Evolutionary conservation across 805 yeast genomes (phyloP).

Genomic region (Jamesozyma lodderae): DNA sequence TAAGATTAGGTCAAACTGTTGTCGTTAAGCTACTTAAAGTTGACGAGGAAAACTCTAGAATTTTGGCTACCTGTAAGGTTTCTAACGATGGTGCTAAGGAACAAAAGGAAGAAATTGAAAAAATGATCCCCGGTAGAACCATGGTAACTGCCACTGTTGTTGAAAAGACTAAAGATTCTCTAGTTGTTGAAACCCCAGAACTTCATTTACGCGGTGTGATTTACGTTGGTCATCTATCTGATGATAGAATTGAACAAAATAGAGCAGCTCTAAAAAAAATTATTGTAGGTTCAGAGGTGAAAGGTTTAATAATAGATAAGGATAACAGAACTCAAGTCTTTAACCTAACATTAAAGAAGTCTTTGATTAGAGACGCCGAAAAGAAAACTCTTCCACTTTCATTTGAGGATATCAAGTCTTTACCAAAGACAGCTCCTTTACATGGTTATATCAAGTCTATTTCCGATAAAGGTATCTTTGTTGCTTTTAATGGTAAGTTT

Average conservation of each 20-base stretch:
- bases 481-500: constrained; percentile 68
- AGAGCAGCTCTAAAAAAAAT: constrained; percentile 56
- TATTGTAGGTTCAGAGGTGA: constrained; percentile 49
- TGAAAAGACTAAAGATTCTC: constrained; percentile 68
- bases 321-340: constrained; percentile 53
- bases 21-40: constrained; percentile 54
- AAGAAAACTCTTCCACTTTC: constrained; percentile 43
- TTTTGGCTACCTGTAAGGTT: constrained; percentile 68
- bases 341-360: constrained; percentile 53
- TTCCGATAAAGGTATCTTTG: constrained; percentile 74
- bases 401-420: constrained; percentile 45
- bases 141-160: constrained; percentile 51
- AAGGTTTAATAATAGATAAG: constrained; percentile 60
- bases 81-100: constrained; percentile 41
- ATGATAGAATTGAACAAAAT: constrained; percentile 64
- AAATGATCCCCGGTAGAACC: constrained; percentile 52
- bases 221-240: constrained; percentile 65
- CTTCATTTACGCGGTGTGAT: constrained; percentile 58
- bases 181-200: constrained; percentile 51
- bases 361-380: constrained; percentile 58
- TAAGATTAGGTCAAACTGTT: constrained; percentile 79
- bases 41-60: constrained; percentile 42
- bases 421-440: constrained; percentile 37
- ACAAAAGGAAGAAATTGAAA: constrained; percentile 40
- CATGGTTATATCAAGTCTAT: constrained; percentile 73